Percentiles rank a stretch among this genome's conserved stretches.
Conservation (phyloP, 495 filamentous ascomycete genomes). For the Tuber indicum region DNA sequence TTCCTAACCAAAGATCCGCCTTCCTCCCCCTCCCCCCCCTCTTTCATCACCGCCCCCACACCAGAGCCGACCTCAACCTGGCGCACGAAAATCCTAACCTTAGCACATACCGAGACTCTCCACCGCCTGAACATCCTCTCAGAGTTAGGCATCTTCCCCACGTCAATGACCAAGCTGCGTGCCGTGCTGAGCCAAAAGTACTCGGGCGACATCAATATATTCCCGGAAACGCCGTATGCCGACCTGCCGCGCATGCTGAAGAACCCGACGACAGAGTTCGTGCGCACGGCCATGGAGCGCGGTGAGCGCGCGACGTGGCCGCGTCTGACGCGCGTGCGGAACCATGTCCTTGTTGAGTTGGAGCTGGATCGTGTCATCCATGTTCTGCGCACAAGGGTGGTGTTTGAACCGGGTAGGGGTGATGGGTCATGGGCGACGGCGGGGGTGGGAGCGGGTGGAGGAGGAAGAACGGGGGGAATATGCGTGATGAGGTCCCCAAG, state of each 20-base stretch:
- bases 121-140: slow-evolving; percentile 74
- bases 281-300: slow-evolving; percentile 64
- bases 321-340: slow-evolving; percentile 70
- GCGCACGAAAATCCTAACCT: slow-evolving; percentile 61
- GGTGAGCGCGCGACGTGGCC: slow-evolving; percentile 91
- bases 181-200: slow-evolving; percentile 85
- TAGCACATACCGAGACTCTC: slow-evolving; percentile 74
- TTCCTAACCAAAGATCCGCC: slow-evolving; percentile 68
- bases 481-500: not conserved
- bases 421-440: slow-evolving; percentile 45
- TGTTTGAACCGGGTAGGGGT: slow-evolving; percentile 70
- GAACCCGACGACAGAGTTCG: slow-evolving; percentile 88
- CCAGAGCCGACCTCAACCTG: slow-evolving; percentile 48
- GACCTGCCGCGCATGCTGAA: slow-evolving; percentile 71
- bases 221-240: slow-evolving; percentile 67
- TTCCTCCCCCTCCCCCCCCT: slow-evolving; percentile 38
- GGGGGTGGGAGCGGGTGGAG: not conserved
- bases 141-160: slow-evolving; percentile 79
- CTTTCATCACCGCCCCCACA: slow-evolving; percentile 42
- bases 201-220: slow-evolving; percentile 90
- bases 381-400: slow-evolving; percentile 64
- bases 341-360: slow-evolving; percentile 78
- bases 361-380: slow-evolving; percentile 79
- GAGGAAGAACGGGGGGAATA: not conserved
- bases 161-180: slow-evolving; percentile 65